Evolutionary conservation across 768 basidiomycete species (phyloP).

Genomic region (Antrodiella citrinella): DNA sequence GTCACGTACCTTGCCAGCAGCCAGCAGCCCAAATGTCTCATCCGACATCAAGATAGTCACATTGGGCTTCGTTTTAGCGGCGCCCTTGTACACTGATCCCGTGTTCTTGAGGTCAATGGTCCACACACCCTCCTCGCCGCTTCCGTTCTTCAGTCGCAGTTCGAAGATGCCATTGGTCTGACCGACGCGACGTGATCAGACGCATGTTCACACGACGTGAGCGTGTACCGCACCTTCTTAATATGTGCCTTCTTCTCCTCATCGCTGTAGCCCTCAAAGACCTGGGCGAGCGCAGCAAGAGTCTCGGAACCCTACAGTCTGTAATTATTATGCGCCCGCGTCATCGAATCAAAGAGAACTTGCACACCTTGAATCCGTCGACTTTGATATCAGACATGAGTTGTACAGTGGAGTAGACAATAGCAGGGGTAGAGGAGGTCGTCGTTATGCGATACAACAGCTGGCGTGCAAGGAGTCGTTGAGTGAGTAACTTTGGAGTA

Average conservation of each 20-base stretch:
- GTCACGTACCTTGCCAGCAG: constrained; percentile 55
- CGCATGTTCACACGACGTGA: not conserved
- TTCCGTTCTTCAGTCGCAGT: constrained; percentile 66
- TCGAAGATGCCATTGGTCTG: constrained; percentile 88
- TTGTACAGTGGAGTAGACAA: no score
- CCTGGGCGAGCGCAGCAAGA: constrained; percentile 41
- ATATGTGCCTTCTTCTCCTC: constrained; percentile 59
- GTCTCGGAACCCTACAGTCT: constrained; percentile 57
- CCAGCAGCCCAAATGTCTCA: constrained; percentile 65
- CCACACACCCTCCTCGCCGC: constrained; percentile 70
- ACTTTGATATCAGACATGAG: constrained; percentile 70
- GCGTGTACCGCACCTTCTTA: constrained; percentile 52
- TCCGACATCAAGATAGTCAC: constrained; percentile 76
- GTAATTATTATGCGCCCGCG: not conserved
- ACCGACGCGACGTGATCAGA: not conserved
- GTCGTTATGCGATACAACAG: no score
- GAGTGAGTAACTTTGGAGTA: no score
- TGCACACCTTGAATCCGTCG: constrained; percentile 60
- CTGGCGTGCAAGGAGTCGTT: no score
- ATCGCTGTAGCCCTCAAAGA: constrained; percentile 47
- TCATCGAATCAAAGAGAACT: not conserved
- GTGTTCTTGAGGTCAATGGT: constrained; percentile 91
- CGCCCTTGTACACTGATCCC: constrained; percentile 69
- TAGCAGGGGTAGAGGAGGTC: no score
- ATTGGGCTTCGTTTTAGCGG: constrained; percentile 65